Evolutionary conservation across 805 yeast species (phyloP), one percentile per base, ranked within the genome.

Genomic region (Spathaspora hagerdaliae): DNA sequence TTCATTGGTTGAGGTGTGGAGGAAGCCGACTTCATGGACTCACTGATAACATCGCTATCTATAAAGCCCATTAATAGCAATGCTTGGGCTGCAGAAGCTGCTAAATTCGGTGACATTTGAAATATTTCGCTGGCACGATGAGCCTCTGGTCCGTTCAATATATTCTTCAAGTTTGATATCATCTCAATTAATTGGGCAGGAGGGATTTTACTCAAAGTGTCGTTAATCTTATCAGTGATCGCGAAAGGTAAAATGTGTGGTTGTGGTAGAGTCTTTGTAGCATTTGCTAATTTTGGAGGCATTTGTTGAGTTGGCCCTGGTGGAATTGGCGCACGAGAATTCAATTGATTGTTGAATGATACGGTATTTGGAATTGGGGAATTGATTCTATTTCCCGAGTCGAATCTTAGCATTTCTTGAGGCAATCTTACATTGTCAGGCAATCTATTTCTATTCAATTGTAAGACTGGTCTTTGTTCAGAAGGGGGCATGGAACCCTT

Each of bases 31-130:
- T 64, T 66, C 67, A 72, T 60, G 5, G 87, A 79, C 49, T 81
- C 78, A 32, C 74, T 73, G n/a, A 85, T 79, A n/a, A 83, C 85
- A 38, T 79, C 81, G 34, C 75, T 71, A 58, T 85, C 87, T 19
- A 86, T 79, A 37, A 86, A 73, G 0, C 94, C 95, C 91, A 86
- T 85, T 40, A 85, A 70, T 14, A 86, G 64, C 50, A 86, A 67
- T 2, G 90, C 86, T 59, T 86, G 94, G 0, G 91, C 81, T 1
- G 87, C 82, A 1, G 87, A 75, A 2, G 80, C 67, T 3, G 90
- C 84, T 36, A 85, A 65, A 40, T 80, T 64, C 13, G 82, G 82
- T 51, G 80, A 65, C 54, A 77, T 65, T 45, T 69, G 71, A 54
- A 81, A 69, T 46, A 84, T 69, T 47, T 75, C 76, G 44, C 76